These are phyloP conservation scores for Cystoderma amianthinum DNA, from an alignment of 768 basidiomycete species.

Conservation along the genomic window DNA sequence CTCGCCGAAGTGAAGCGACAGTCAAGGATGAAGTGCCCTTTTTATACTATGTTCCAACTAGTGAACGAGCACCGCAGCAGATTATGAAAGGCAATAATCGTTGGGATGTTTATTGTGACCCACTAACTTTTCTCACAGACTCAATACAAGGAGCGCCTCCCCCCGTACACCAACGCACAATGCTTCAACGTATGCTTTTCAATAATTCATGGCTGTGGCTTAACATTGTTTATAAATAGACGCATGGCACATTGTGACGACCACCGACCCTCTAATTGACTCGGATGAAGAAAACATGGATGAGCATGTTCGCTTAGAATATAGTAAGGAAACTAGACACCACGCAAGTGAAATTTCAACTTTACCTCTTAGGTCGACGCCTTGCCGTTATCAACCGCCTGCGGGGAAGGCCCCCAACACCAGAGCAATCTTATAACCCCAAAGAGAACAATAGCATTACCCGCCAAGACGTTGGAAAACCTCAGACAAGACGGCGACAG, in stretches of 20 bases:
- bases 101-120: too few relatives aligned
- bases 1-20: conserved; percentile 21
- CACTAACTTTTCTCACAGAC: too few relatives aligned
- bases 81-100: too few relatives aligned
- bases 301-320: conserved; percentile 56
- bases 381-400: conserved; percentile 46
- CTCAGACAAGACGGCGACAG: too few relatives aligned
- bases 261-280: conserved; percentile 59
- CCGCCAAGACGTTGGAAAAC: too few relatives aligned
- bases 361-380: conserved; percentile 33
- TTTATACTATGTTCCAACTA: conserved; percentile 43
- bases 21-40: conserved; percentile 37
- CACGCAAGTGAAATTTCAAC: neutral
- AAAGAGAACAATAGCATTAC: too few relatives aligned
- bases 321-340: conserved; percentile 36
- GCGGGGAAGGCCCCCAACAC: conserved; percentile 42
- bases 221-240: conserved; percentile 31
- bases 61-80: conserved; percentile 18
- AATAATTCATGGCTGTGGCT: neutral
- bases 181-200: conserved; percentile 36
- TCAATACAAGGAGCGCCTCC: too few relatives aligned
- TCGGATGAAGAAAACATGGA: conserved; percentile 70
- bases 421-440: too few relatives aligned
- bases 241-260: conserved; percentile 63
- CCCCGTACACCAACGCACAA: conserved; percentile 23